Base-by-base conservation (phyloP, 1,284 basidiomycete species). In the Boletus semigastroideus region DNA sequence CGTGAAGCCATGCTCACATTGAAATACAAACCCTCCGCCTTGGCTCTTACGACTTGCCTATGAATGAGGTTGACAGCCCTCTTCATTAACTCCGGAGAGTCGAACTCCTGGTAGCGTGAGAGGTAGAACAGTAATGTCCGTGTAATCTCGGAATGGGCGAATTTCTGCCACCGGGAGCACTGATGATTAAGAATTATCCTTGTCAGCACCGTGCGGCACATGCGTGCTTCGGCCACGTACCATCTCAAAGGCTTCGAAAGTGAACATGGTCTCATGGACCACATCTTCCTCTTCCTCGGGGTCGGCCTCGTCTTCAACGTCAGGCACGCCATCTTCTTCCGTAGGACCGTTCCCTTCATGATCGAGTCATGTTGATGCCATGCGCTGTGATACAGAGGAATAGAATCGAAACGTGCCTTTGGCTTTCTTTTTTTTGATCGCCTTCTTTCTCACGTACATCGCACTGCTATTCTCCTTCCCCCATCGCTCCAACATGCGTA, bases 11-110 rank as follows among this genome's bases (percentile, higher is more conserved):
- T 30, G 67, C 79, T 54, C 52, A 92, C 93, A 70, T 94, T 92
- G 80, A 94, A 98, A 72, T 92, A 97, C 13, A 98, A 72, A 0
- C 87, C 92, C 67, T 97, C 94, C 0, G 92, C 92, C 65, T 95
- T 92, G 10, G 87, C 85, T 61, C 83, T 87, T 56, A 98, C 83
- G 31, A 86, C 93, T 62, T 95, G 92, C 16, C 95, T 82, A 69
- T 97, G 91, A 62, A 98, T 79, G 54, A 98, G 73, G 55, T 81
- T 83, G 19, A 96, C 92, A 31, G 92, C 86, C 34, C 93, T 82
- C 67, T 88, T 90, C 82, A 98, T 86, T 63, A 87, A 80, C 58
- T 95, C 91, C 0, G 86, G 71, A 3, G 86, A 82, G 12, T 79
- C 76, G 68, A 94, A 93, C 47, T 93, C 87, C 61, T 82, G 83